These are phyloP conservation scores for Ophiostoma sp. DNA, from an alignment of 2,329 filamentous ascomycete species.

Conservation along the genomic window DNA sequence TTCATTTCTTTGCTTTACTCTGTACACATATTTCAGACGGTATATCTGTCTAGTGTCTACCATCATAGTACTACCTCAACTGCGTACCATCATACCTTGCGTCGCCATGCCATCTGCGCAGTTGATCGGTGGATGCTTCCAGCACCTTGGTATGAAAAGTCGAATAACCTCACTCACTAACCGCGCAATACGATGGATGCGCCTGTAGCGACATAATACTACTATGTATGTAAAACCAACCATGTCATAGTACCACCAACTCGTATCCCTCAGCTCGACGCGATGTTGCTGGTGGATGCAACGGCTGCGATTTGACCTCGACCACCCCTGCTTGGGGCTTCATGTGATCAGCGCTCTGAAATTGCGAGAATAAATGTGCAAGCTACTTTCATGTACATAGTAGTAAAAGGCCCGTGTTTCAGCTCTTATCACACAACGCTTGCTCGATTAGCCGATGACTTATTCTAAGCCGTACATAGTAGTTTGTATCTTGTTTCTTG, in stretches of 20 bases:
- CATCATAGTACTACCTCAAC: background rate
- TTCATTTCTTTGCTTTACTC: background rate
- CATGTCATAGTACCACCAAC: background rate
- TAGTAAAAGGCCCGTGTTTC: slow-evolving; percentile 5
- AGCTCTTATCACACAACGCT: slow-evolving; percentile 13
- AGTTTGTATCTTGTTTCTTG: background rate
- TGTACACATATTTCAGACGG: too few relatives aligned
- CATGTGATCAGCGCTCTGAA: slow-evolving; percentile 9
- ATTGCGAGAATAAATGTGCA: background rate
- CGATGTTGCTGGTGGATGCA: slow-evolving; percentile 10
- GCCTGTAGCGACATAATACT: too few relatives aligned
- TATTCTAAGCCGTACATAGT: too few relatives aligned
- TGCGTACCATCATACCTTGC: slow-evolving; percentile 3
- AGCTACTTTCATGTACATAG: too few relatives aligned
- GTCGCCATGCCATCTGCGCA: background rate
- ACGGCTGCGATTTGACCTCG: background rate
- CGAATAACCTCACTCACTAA: background rate
- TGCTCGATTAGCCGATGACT: background rate
- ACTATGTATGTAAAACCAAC: too few relatives aligned
- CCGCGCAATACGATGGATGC: background rate
- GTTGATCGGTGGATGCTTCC: slow-evolving; percentile 15
- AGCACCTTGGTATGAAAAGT: slow-evolving; percentile 11
- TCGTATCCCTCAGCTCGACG: slow-evolving; percentile 3
- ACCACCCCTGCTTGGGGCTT: background rate
- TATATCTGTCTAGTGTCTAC: too few relatives aligned